phyloP scores from a whole-genome alignment of 768 basidiomycete genomes.

The Tulasnella sp. region DNA sequence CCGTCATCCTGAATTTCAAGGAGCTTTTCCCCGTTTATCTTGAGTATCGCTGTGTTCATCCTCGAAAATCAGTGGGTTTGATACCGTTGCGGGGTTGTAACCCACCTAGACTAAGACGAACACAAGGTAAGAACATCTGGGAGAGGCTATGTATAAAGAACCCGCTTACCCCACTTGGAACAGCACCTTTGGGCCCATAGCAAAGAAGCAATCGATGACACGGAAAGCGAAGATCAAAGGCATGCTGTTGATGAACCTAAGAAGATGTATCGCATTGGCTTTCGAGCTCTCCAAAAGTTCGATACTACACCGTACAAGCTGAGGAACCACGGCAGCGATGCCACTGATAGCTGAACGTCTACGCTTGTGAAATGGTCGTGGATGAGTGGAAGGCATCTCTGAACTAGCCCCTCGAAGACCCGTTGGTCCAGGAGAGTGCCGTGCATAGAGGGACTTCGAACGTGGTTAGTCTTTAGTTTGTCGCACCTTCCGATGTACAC shows the following conservation, averaged over 20 bases:
- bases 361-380: slow-evolving; percentile 84
- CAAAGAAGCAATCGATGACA: slow-evolving; percentile 95
- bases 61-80: background rate
- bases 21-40: slow-evolving; percentile 91
- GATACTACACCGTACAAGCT: slow-evolving; percentile 60
- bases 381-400: slow-evolving; percentile 81
- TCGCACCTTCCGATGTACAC: slow-evolving; percentile 19
- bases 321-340: slow-evolving; percentile 96
- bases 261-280: background rate
- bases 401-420: slow-evolving; percentile 91
- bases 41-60: slow-evolving; percentile 63
- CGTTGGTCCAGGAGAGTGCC: slow-evolving; percentile 97
- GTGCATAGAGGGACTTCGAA: slow-evolving; percentile 84
- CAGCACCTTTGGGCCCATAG: slow-evolving; percentile 96
- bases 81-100: background rate
- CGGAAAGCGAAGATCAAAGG: slow-evolving; percentile 97
- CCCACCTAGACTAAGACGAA: slow-evolving; percentile 32
- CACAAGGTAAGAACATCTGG: slow-evolving; percentile 27
- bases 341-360: slow-evolving; percentile 94
- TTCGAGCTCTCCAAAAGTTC: slow-evolving; percentile 17
- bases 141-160: background rate
- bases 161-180: slow-evolving; percentile 89
- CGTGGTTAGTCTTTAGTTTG: background rate
- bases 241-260: slow-evolving; percentile 83
- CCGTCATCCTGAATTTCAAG: slow-evolving; percentile 94